phyloP scores from a whole-genome alignment of 1,284 basidiomycete genomes.

The Butyriboletus appendiculatus region DNA sequence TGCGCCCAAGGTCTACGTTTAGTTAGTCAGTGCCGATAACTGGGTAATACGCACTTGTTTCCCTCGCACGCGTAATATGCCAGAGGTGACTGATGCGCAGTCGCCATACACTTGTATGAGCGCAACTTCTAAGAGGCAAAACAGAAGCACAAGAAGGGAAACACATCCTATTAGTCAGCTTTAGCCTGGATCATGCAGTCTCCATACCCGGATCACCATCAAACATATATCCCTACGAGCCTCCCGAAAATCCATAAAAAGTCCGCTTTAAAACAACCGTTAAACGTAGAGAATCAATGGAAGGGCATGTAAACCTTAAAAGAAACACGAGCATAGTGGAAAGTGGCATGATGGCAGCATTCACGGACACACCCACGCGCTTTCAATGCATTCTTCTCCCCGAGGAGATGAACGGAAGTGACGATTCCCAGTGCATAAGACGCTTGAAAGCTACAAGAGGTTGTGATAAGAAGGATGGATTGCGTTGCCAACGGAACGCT shows the following conservation, averaged over 20 bases:
- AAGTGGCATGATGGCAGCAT: not conserved
- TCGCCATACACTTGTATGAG: not conserved
- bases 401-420: constrained; percentile 13
- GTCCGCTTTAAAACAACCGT: not conserved
- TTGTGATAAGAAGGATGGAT: not conserved
- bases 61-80: not conserved
- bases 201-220: not conserved
- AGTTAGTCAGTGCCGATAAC: not conserved
- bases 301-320: not conserved
- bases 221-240: not conserved
- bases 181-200: not conserved
- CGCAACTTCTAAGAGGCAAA: not conserved
- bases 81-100: not conserved
- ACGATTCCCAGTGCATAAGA: not conserved
- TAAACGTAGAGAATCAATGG: not conserved
- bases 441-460: not conserved
- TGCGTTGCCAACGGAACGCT: not conserved
- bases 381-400: constrained; percentile 4
- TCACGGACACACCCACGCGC: not conserved
- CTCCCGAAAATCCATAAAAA: not conserved
- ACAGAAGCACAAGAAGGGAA: not conserved
- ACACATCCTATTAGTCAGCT: not conserved
- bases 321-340: not conserved
- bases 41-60: not conserved
- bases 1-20: not conserved